phyloP scores from a whole-genome alignment of 306 rosid genomes.

The Quercus dentata region DNA sequence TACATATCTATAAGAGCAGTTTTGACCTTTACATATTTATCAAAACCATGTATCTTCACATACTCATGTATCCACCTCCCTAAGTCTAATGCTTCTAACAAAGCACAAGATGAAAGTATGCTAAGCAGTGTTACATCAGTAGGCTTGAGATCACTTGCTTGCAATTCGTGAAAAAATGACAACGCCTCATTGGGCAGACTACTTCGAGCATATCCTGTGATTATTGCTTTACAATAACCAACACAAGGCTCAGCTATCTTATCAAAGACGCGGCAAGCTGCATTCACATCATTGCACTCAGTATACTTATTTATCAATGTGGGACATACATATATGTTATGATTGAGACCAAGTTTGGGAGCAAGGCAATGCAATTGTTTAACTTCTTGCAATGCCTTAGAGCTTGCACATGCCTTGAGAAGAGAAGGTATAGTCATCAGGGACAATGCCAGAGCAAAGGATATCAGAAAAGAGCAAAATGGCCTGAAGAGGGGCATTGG shows the following conservation, averaged over 20 bases:
- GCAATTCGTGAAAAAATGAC: constrained; percentile 72
- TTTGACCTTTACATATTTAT: constrained; percentile 63
- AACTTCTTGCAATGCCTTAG: constrained; percentile 39
- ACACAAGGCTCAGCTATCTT: too few relatives aligned
- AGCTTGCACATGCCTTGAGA: constrained; percentile 69
- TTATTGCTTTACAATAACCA: too few relatives aligned
- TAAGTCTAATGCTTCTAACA: constrained; percentile 63
- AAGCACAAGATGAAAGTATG: constrained; percentile 59
- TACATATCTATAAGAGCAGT: constrained; percentile 84
- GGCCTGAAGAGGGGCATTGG: constrained; percentile 46
- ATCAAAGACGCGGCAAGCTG: too few relatives aligned
- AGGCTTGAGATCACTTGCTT: constrained; percentile 51
- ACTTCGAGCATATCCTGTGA: too few relatives aligned
- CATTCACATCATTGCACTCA: too few relatives aligned
- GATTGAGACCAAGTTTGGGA: constrained; percentile 48
- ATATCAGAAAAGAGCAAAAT: constrained; percentile 38
- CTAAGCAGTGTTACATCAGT: constrained; percentile 79
- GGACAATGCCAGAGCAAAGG: constrained; percentile 38
- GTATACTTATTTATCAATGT: constrained; percentile 18
- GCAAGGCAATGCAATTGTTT: constrained; percentile 67
- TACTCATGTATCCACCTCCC: constrained; percentile 88
- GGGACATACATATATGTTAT: constrained; percentile 57
- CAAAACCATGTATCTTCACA: constrained; percentile 67
- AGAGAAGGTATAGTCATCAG: constrained; percentile 74
- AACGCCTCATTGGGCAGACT: constrained; percentile 66